Base-by-base conservation (phyloP, 2,329 filamentous ascomycete genomes). In the Penicillium sumatraense region DNA sequence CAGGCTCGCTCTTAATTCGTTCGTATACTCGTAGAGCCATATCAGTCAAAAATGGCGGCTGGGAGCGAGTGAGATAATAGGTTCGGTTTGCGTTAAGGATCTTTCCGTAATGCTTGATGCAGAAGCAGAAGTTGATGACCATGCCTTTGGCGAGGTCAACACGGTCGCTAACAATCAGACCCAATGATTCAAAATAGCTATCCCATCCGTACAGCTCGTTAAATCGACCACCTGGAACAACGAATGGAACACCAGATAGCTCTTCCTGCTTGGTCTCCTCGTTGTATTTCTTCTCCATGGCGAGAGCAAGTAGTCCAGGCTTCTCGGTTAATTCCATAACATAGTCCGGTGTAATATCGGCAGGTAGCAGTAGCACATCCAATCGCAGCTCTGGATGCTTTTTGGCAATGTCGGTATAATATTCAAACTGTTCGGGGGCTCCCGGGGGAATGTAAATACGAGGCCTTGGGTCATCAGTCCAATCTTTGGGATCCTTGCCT, bases 161-260 rank as follows among this genome's bases (percentile, higher is more conserved):
- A 56, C 90, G 87, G 70, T 95, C 90, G 69, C 93, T 91, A 65
- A 91, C 86, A 56, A 98, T 80, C 55, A 99, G 82, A 16, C 95
- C 95, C 3, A 98, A 81, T 5, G 93, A 95, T 73, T 93, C 91
- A 92, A 99, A 98, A 80, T 98, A 99, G 72, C 92, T 97, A 76
- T 99, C 95, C 95, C 95, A 99, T 44, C 93, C 93, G 72, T 99
- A 99, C 20, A 99, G 78, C 74, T 99, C 95, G 75, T 99, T 99
- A 86, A 99, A 99, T 26, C 95, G 86, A 21, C 95, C 95, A 56
- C 95, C 95, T 0, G 95, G 95, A 3, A 99, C 95, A n/a, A 98
- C 92, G 66, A 98, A 99, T 0, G 95, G 93, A 55, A 96, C 81
- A 3, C 95, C 95, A 31, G 83, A 82, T 36, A 96, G 79, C 3